These are phyloP conservation scores for Lathyrus oleraceus DNA, from an alignment of 306 rosid species.

Conservation along the genomic window DNA sequence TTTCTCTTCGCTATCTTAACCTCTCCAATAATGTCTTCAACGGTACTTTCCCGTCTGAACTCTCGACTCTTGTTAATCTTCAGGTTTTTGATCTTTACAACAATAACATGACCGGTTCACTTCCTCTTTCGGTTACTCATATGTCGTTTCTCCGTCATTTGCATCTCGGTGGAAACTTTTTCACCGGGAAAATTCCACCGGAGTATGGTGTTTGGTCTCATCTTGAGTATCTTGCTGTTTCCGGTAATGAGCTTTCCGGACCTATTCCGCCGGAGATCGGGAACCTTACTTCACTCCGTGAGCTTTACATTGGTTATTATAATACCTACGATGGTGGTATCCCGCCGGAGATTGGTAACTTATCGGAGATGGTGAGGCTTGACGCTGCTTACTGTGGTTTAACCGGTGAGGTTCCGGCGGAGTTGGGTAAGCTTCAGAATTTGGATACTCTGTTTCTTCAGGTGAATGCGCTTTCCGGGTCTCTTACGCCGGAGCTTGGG, in stretches of 20 bases:
- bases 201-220: constrained; percentile 61
- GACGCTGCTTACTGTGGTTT: constrained; percentile 86
- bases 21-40: constrained; percentile 81
- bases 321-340: constrained; percentile 70
- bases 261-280: constrained; percentile 73
- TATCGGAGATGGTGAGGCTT: constrained; percentile 59
- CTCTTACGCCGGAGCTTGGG: constrained; percentile 71
- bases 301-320: constrained; percentile 82
- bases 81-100: constrained; percentile 73
- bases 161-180: constrained; percentile 85
- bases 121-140: constrained; percentile 58
- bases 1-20: constrained; percentile 59
- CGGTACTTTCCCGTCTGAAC: constrained; percentile 60
- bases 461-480: constrained; percentile 81
- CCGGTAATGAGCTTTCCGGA: constrained; percentile 77
- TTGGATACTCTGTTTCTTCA: constrained; percentile 84
- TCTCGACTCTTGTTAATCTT: constrained; percentile 55
- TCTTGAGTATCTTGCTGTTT: constrained; percentile 73
- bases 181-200: constrained; percentile 65
- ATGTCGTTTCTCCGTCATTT: constrained; percentile 66
- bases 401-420: constrained; percentile 80
- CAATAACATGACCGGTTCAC: constrained; percentile 71
- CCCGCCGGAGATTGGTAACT: constrained; percentile 77
- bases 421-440: constrained; percentile 63
- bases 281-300: constrained; percentile 57